Conservation (phyloP, 2,329 filamentous ascomycete genomes). For the Ceratocystiopsis minuta region DNA sequence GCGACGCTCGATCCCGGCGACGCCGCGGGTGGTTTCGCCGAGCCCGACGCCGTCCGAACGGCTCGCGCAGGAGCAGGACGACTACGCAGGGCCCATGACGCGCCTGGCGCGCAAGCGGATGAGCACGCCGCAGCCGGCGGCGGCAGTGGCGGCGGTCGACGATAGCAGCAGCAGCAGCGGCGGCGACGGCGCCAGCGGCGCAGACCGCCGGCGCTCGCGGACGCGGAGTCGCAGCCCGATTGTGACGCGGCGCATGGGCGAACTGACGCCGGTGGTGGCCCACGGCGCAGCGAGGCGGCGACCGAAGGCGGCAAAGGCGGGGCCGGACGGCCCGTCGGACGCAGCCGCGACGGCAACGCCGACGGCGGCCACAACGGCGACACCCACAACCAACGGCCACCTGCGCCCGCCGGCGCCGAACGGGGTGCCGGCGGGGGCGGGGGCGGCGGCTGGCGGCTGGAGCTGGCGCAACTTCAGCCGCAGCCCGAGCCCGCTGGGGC, state of each 20-base stretch:
- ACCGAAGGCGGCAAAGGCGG: conserved; percentile 10
- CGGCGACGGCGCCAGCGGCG: conserved; percentile 28
- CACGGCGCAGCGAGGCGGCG: conserved; percentile 10
- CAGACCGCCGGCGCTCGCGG: conserved; percentile 42
- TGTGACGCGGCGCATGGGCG: conserved; percentile 30
- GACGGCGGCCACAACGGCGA: not conserved
- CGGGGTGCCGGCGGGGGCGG: conserved; percentile 1
- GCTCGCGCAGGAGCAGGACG: conserved; percentile 20
- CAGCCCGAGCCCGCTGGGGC: conserved; percentile 77
- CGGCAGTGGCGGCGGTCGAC: not conserved
- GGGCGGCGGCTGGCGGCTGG: conserved; percentile 31
- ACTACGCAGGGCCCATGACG: conserved; percentile 55
- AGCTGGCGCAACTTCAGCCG: conserved; percentile 79
- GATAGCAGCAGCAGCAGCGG: conserved; percentile 18
- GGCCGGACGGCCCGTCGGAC: not conserved
- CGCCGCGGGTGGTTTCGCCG: conserved; percentile 76
- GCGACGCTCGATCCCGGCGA: conserved; percentile 46
- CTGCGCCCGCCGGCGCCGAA: conserved; percentile 48
- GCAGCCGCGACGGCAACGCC: no score
- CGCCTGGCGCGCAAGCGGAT: conserved; percentile 49
- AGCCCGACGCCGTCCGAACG: conserved; percentile 57
- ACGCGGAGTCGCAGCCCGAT: conserved; percentile 56
- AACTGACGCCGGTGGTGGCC: conserved; percentile 28
- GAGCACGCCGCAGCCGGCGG: conserved; percentile 27
- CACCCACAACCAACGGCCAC: conserved; percentile 38